Evolutionary conservation across 2,329 filamentous ascomycete species (phyloP), one percentile per base, ranked within the genome.

Genomic region (Spiromastix sp.): DNA sequence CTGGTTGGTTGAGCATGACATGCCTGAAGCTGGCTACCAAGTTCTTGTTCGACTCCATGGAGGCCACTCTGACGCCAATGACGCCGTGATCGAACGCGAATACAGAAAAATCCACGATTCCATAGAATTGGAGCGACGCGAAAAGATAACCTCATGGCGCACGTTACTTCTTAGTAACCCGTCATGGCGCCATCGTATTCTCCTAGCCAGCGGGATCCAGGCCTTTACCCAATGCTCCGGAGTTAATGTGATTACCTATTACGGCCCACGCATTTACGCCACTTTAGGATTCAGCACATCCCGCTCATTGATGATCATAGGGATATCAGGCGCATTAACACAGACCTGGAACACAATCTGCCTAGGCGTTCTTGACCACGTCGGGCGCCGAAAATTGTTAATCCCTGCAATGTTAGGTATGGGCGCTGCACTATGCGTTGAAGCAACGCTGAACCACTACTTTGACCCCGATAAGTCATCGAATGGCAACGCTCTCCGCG

Each of bases 221-320:
- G 61, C 61, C 1, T 68, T 71, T 36, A 66, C 62, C 1, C 67
- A 65, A 25, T 55, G 65, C 3, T 65, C 61, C 16, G 67, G 67
- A 7, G 63, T 65, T 37, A 68, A 66, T 30, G 58, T 67, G 5
- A 64, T 67, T 32, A 59, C 63, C 32, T 63, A 60, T 40, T 66
- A 66, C 29, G 57, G 60, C 3, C 54, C 60, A 0, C 52, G 59
- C 1, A 61, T 70, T 22, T 69, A 69, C 43, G 47, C 51, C 9
- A 54, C 61, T 3, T 55, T 70, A 1, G 64, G 64, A 5, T 61
- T 71, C 27, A 48, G 52, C 2, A 63, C 56, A 0, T 58, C 59
- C 5, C 64, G 57, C 1, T 65, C 66, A 0, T 57, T 71, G 3
- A 61, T 71, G 54, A 67, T 71, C 31, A 64, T 69, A 40, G 68